A percentile compares a stretch with the other conserved stretches of the same genome.
These are phyloP conservation scores for Tulasnella sp. DNA, from an alignment of 768 basidiomycete genomes.

Conservation along the genomic window DNA sequence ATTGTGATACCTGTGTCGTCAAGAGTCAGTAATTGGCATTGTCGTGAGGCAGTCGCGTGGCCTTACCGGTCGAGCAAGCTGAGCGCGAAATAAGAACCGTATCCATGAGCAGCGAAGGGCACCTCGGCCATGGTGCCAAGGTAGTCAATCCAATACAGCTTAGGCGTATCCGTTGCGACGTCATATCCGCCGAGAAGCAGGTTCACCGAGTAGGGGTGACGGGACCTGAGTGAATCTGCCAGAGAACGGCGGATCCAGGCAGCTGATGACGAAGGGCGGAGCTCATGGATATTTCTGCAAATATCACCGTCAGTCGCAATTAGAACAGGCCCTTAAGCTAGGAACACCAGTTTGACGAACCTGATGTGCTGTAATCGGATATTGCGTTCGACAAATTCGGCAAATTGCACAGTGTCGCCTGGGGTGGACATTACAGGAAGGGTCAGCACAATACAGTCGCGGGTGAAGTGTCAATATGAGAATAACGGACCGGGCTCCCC, in stretches of 20 bases:
- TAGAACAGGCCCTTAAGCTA: not conserved
- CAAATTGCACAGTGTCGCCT: conserved; percentile 96
- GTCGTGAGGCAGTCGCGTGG: not conserved
- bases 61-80: conserved; percentile 80
- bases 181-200: conserved; percentile 91
- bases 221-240: conserved; percentile 79
- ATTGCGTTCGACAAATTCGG: conserved; percentile 93
- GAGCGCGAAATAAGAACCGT: conserved; percentile 85
- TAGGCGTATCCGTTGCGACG: conserved; percentile 50
- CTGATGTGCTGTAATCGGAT: conserved; percentile 93
- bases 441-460: not conserved
- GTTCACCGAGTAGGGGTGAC: conserved; percentile 83
- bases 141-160: conserved; percentile 94
- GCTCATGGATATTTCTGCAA: conserved; percentile 59
- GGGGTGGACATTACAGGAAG: not conserved
- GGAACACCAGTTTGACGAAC: conserved; percentile 21
- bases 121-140: conserved; percentile 81
- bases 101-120: conserved; percentile 91
- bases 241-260: conserved; percentile 90
- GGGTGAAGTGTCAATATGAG: not conserved
- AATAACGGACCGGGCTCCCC: conserved; percentile 70
- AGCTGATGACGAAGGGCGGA: conserved; percentile 83
- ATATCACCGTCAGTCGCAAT: not conserved
- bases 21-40: not conserved
- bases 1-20: conserved; percentile 65